Conservation (phyloP, 306 rosid species). For the Trifolium subterraneum region DNA sequence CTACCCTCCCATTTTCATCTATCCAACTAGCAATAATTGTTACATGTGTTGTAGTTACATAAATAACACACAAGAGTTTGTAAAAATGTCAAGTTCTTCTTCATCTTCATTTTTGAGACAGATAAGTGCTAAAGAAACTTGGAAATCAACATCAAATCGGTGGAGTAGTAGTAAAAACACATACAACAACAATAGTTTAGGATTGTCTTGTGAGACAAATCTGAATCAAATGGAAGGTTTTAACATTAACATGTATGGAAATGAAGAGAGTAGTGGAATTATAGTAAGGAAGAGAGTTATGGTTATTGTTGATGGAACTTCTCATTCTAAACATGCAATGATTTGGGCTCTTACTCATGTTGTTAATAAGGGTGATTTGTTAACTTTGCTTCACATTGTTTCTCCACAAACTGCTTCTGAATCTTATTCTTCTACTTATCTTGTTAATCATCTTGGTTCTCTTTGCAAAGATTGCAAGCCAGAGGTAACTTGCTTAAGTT, state of each 20-base stretch:
- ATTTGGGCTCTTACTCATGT: conserved; percentile 94
- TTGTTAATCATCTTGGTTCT: conserved; percentile 76
- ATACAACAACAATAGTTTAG: conserved; percentile 31
- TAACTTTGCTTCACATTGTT: conserved; percentile 80
- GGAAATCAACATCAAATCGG: conserved; percentile 70
- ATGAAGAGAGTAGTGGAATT: conserved; percentile 50
- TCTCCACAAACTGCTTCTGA: conserved; percentile 50
- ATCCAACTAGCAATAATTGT: conserved; percentile 16
- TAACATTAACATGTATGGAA: conserved; percentile 59
- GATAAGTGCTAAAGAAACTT: conserved; percentile 65
- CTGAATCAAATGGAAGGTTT: conserved; percentile 65
- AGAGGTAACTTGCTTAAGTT: conserved; percentile 56
- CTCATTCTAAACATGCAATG: conserved; percentile 87
- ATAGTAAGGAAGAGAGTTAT: conserved; percentile 81
- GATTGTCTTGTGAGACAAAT: conserved; percentile 50
- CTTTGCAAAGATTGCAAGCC: conserved; percentile 90
- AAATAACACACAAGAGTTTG: neutral
- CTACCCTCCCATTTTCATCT: conserved; percentile 37
- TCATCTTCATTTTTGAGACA: conserved; percentile 67
- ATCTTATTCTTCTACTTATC: conserved; percentile 56
- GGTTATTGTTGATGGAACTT: conserved; percentile 81
- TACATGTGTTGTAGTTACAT: neutral
- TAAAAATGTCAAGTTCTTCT: conserved; percentile 39
- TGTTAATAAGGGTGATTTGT: conserved; percentile 77
- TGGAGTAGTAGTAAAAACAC: conserved; percentile 58